Conservation (phyloP, 495 filamentous ascomycete species). For the Zalerion maritima region DNA sequence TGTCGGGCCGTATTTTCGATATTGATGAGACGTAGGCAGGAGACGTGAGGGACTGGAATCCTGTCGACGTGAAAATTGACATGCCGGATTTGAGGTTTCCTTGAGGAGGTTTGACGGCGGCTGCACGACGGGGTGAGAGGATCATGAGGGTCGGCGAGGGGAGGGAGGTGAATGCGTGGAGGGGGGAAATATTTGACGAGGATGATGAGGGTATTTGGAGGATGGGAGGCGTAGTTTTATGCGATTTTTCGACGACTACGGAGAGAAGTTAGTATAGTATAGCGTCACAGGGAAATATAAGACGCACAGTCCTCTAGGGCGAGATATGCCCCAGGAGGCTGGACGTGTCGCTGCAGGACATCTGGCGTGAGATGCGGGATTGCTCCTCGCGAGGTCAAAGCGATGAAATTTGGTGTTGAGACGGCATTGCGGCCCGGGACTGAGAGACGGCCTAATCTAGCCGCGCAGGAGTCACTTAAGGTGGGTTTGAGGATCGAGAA, state of each 20-base stretch:
- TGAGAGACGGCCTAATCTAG: constrained; percentile 48
- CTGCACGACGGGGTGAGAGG: constrained; percentile 64
- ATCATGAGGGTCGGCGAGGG: constrained; percentile 43
- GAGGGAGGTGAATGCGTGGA: constrained; percentile 59
- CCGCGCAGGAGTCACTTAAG: constrained; percentile 15
- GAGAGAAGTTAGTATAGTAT: constrained; percentile 7
- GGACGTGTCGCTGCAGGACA: constrained; percentile 48
- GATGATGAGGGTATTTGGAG: constrained; percentile 21
- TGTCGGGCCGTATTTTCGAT: constrained; percentile 56
- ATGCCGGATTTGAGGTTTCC: constrained; percentile 61
- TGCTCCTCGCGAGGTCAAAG: constrained; percentile 62
- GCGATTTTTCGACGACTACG: constrained; percentile 13
- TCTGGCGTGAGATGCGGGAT: constrained; percentile 85
- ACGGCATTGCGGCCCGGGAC: constrained; percentile 44
- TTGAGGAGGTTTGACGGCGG: constrained; percentile 56
- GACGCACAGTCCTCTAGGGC: constrained; percentile 86
- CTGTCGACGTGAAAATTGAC: constrained; percentile 66
- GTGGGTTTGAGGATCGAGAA: constrained; percentile 27
- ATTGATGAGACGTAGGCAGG: constrained; percentile 51
- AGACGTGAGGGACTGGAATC: constrained; percentile 55
- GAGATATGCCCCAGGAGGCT: constrained; percentile 56
- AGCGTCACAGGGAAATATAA: constrained; percentile 2
- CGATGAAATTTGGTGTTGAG: constrained; percentile 70
- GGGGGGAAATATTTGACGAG: constrained; percentile 28
- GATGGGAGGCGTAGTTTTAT: constrained; percentile 24